A percentile compares a stretch with the other conserved stretches of the same genome.
Conservation (phyloP, 2,329 filamentous ascomycete genomes). For the Diaporthe aspalathi region DNA sequence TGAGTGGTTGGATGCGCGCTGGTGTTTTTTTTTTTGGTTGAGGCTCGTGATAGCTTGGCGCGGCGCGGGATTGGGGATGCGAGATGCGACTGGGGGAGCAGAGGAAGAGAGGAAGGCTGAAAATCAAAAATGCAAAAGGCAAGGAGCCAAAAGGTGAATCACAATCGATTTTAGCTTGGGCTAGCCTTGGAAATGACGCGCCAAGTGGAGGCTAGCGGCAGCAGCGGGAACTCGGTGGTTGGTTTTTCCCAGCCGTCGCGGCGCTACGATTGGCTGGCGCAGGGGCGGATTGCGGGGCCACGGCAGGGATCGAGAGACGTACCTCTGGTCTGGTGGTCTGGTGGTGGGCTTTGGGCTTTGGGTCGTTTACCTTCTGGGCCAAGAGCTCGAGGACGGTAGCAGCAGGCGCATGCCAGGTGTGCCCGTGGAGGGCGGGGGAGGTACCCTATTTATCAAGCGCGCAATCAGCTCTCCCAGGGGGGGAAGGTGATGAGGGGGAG, state of each 20-base stretch:
- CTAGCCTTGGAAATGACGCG: constrained; percentile 45
- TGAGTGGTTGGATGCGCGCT: constrained; percentile 34
- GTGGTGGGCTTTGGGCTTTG: neutral
- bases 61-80: constrained; percentile 39
- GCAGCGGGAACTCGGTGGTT: constrained; percentile 38
- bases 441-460: constrained; percentile 52
- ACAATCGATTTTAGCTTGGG: constrained; percentile 39
- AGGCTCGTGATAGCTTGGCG: constrained; percentile 43
- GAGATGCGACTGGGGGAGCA: constrained; percentile 30
- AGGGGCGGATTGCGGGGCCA: neutral
- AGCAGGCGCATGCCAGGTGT: constrained; percentile 46
- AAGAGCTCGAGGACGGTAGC: constrained; percentile 24
- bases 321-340: constrained; percentile 9
- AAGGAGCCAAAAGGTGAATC: constrained; percentile 38
- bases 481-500: constrained; percentile 5
- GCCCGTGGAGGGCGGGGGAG: constrained; percentile 47
- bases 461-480: constrained; percentile 40
- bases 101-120: constrained; percentile 45
- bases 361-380: constrained; percentile 24
- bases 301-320: constrained; percentile 34
- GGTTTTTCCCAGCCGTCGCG: constrained; percentile 35
- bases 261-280: constrained; percentile 28
- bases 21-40: constrained; percentile 36
- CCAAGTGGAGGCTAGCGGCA: constrained; percentile 33
- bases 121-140: constrained; percentile 42